Percentiles rank a stretch among this genome's conserved stretches.
These are phyloP conservation scores for Claviceps monticola DNA, from an alignment of 2,329 filamentous ascomycete species.

Conservation along the genomic window DNA sequence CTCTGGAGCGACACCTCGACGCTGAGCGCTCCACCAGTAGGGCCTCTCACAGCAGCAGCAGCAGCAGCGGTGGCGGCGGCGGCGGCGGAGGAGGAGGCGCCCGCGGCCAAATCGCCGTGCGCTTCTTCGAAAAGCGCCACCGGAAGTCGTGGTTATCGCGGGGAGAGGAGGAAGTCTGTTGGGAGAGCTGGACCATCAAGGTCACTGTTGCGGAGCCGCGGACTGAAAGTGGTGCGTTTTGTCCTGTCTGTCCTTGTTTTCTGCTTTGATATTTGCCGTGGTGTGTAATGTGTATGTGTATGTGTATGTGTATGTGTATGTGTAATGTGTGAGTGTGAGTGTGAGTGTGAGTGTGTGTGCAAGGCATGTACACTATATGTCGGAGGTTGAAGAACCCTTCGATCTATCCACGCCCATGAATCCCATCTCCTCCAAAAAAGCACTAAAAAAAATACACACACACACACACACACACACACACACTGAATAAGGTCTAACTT, in stretches of 20 bases:
- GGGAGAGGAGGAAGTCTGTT: slow-evolving; percentile 86
- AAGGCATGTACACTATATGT: too few species aligned
- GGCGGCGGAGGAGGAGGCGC: background rate
- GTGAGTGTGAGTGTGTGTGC: too few species aligned
- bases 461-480: background rate
- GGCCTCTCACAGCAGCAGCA: slow-evolving; percentile 8
- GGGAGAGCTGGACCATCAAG: slow-evolving; percentile 91
- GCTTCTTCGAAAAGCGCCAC: slow-evolving; percentile 89
- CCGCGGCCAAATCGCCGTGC: slow-evolving; percentile 61
- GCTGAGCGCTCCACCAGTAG: slow-evolving; percentile 31
- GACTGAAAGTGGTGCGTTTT: slow-evolving; percentile 64
- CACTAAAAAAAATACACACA: background rate
- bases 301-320: too few species aligned
- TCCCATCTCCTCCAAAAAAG: background rate
- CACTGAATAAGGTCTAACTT: too few species aligned
- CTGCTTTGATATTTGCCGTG: too few species aligned
- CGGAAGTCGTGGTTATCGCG: slow-evolving; percentile 67
- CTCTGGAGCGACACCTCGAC: slow-evolving; percentile 66
- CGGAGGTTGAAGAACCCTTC: too few species aligned
- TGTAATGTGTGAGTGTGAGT: too few species aligned
- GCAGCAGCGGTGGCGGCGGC: slow-evolving; percentile 1
- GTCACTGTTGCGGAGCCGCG: slow-evolving; percentile 83
- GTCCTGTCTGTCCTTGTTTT: background rate
- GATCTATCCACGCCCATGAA: too few species aligned
- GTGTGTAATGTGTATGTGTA: too few species aligned